Evolutionary conservation across 306 rosid genomes (phyloP), one percentile per base, ranked within the genome.

Genomic region (Dalbergia cochinchinensis): DNA sequence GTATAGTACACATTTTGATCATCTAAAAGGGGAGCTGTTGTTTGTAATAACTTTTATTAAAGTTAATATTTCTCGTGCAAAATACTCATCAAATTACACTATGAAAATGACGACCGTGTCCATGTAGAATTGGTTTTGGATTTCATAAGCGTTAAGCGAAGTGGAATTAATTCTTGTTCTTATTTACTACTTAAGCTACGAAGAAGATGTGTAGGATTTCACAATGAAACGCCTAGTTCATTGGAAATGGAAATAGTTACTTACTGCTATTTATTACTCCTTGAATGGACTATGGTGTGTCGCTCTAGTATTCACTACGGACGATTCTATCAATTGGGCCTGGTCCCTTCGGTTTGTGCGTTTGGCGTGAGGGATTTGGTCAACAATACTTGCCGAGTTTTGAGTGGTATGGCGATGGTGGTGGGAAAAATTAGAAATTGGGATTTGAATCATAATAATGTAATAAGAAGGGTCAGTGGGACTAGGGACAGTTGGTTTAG

Each of bases 401-500:
- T 59, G 39, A 47, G 79, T 54, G 73, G 73, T 1, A 64, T 31
- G 8, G 20, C 11, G 45, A 61, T 69, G 70, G 31, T 26, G 31
- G 85, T 82, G 84, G 76, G 64, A 64, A 83, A 84, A 68, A 78
- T 80, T 61, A 80, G 79, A 71, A 86, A 78, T 92, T 44, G 93
- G 92, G 88, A 87, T 86, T 90, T 89, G 92, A 84, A 62, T 60
- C 65, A 9, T 76, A 78, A 73, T 84, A 78, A 85, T 70, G 5
- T 3, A n/a, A n/a, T n/a, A n/a, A n/a, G 83, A 78, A 33, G 54
- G 63, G 54, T 83, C 74, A 54, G 33, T 62, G 50, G 2, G 58
- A 82, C 45, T 83, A 84, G 76, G 79, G 79, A 82, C 86, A 71
- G 69, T 64, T 72, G 69, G 80, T 77, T 85, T 18, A 69, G 59